Base-by-base conservation (phyloP, 192 early-diverging fungal species). In the Entomortierella parvispora region DNA sequence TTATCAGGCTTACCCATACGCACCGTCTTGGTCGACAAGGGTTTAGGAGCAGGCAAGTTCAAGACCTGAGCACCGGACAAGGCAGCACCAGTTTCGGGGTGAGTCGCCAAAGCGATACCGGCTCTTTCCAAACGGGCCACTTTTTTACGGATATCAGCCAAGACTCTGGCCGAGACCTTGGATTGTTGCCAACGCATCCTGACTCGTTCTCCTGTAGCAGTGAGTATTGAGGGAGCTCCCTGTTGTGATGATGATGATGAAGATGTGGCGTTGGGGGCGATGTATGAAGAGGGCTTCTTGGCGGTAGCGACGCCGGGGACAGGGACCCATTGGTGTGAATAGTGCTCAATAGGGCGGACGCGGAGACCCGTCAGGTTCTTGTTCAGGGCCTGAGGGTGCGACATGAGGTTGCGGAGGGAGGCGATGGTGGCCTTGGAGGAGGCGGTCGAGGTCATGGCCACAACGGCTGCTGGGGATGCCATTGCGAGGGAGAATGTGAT, bases 1-100 rank as follows among this genome's bases (percentile, higher is more conserved):
- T 83, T 80, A 28, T 65, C 67, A 34, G 76, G 71, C 49, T 75
- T 83, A 26, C 53, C 62, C 72, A 77, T 77, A 43, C 72, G 65
- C 0, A 77, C 72, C 42, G 72, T 77, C 72, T 77, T 77, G 45
- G 58, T 63, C 25, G 72, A 68, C 32, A 57, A 12, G 25, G 65
- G 65, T 31, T 77, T 68, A 14, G 60, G 59, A 7, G 71, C 43
- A 57, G 72, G 72, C 40, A 77, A 52, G 60, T 62, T 68, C 54
- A 77, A 58, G 33, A 77, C 20, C 48, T 77, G 59, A 0, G 59
- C 34, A 2, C 59, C 72, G 37, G 72, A 54, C 29, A 77, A 61
- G 31, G 72, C 59, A 12, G 65, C 72, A 43, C 72, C 72, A 14
- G 72, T 77, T 42, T 77, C 72, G 0, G 72, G 72, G 53, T 77